These are phyloP conservation scores for Syzygium syzygioides DNA, from an alignment of 441 rosid genomes.

Conservation along the genomic window DNA sequence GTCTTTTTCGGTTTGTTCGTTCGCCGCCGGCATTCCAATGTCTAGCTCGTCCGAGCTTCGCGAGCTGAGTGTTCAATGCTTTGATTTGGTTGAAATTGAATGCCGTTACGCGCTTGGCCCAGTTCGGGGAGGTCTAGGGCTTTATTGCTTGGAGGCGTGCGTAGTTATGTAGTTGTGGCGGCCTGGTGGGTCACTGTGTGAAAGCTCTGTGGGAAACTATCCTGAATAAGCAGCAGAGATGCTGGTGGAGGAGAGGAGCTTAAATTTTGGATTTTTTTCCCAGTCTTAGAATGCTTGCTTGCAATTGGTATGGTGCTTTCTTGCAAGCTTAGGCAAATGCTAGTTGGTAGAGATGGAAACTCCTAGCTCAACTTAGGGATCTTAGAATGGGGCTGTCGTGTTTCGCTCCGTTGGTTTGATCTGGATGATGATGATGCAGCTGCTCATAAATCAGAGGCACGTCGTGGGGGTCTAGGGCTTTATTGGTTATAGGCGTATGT, in stretches of 20 bases:
- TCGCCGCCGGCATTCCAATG: neutral
- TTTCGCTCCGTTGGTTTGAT: neutral
- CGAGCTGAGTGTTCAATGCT: neutral
- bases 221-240: neutral
- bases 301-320: neutral
- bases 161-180: neutral
- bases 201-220: neutral
- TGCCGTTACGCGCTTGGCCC: neutral
- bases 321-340: constrained; percentile 75
- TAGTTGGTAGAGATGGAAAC: constrained; percentile 94
- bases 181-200: neutral
- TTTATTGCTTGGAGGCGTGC: neutral
- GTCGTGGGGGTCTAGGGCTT: neutral
- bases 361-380: constrained; percentile 90
- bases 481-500: neutral
- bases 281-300: neutral
- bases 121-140: neutral
- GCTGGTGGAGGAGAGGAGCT: neutral
- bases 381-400: constrained; percentile 45
- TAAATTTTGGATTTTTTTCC: neutral
- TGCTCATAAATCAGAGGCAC: neutral
- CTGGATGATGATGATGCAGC: neutral
- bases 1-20: neutral
- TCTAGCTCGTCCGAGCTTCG: neutral
- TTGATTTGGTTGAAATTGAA: neutral